A percentile compares a stretch with the other conserved stretches of the same genome.
phyloP scores from a whole-genome alignment of 495 filamentous ascomycete genomes.

The Aspergillus nanangensis region DNA sequence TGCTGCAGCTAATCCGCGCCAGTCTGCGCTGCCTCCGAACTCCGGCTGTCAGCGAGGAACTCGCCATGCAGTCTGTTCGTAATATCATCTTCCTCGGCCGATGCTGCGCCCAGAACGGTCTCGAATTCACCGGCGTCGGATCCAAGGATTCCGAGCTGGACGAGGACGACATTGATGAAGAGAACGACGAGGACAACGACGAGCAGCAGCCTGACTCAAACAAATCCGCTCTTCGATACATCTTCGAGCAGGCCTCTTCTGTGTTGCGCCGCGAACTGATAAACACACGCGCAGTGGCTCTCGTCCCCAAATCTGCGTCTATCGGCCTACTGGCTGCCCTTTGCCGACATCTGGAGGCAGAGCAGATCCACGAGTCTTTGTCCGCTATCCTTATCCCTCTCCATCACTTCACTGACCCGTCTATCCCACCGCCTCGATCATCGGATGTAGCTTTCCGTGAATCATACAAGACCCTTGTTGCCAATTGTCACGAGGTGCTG shows the following conservation, averaged over 20 bases:
- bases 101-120: constrained; percentile 59
- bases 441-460: constrained; percentile 61
- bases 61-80: constrained; percentile 67
- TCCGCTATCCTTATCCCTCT: constrained; percentile 69
- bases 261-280: constrained; percentile 74
- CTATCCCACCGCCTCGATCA: constrained; percentile 63
- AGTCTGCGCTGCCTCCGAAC: constrained; percentile 63
- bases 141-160: constrained; percentile 31
- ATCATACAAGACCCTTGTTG: constrained; percentile 60
- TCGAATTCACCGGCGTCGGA: constrained; percentile 43
- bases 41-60: constrained; percentile 57
- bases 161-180: constrained; percentile 36
- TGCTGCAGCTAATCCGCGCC: constrained; percentile 60
- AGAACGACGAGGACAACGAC: constrained; percentile 38
- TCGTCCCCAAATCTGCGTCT: constrained; percentile 69
- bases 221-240: constrained; percentile 58
- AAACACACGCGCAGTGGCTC: constrained; percentile 52
- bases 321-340: constrained; percentile 67
- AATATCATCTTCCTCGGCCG: constrained; percentile 74
- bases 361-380: constrained; percentile 55
- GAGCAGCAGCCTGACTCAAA: constrained; percentile 14
- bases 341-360: constrained; percentile 49
- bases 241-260: constrained; percentile 69
- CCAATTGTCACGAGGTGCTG: constrained; percentile 67
- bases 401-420: constrained; percentile 76